phyloP scores from a whole-genome alignment of 2,329 filamentous ascomycete genomes.

The Metarhizium album region DNA sequence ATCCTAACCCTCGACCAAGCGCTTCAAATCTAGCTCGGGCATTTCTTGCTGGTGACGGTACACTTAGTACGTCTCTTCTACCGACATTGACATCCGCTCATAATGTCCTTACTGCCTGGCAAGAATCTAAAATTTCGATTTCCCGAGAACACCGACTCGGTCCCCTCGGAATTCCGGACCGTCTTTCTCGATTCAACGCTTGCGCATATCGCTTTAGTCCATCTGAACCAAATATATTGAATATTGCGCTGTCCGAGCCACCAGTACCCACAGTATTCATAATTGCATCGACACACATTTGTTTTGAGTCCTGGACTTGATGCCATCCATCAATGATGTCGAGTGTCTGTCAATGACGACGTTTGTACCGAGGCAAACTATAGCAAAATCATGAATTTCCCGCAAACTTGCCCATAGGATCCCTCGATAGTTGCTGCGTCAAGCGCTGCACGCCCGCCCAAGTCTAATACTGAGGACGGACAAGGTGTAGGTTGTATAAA shows the following conservation, averaged over 20 bases:
- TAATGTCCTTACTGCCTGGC: background rate
- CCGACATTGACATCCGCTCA: background rate
- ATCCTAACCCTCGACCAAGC: slow-evolving; percentile 6
- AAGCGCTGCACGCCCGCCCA: slow-evolving; percentile 12
- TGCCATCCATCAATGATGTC: background rate
- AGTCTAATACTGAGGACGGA: slow-evolving; percentile 13
- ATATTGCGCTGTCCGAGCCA: background rate
- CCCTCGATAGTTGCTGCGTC: slow-evolving; percentile 8
- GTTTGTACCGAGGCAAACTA: background rate
- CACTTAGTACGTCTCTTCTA: background rate
- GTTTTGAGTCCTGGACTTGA: background rate
- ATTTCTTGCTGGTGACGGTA: background rate
- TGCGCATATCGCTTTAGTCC: background rate
- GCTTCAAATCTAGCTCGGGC: slow-evolving; percentile 10
- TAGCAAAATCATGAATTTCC: slow-evolving; percentile 3
- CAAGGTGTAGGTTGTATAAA: no score
- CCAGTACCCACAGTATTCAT: slow-evolving; percentile 10
- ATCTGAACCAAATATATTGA: background rate
- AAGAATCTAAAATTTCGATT: background rate
- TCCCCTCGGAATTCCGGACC: background rate
- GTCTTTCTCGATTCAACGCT: background rate
- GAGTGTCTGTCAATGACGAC: background rate
- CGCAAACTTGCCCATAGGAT: slow-evolving; percentile 10
- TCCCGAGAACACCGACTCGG: background rate
- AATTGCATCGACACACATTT: slow-evolving; percentile 4